phyloP scores from a whole-genome alignment of 371 early-diverging fungal species.

The Modicella reniformis region DNA sequence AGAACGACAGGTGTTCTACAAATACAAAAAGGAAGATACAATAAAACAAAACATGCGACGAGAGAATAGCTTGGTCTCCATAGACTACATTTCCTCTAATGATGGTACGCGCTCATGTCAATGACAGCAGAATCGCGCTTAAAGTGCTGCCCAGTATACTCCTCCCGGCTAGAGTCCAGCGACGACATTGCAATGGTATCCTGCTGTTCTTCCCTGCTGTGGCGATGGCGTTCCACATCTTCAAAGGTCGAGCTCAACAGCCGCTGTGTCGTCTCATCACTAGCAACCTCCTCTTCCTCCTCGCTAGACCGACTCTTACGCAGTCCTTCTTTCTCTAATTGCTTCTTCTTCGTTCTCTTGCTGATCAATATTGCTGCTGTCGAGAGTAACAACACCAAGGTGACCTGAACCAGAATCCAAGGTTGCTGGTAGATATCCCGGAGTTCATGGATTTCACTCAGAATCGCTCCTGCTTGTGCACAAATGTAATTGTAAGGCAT shows the following conservation, averaged over 20 bases:
- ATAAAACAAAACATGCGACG: background rate
- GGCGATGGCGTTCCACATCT: background rate
- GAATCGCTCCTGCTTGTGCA: conserved; percentile 54
- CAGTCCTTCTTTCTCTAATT: conserved; percentile 33
- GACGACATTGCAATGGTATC: conserved; percentile 30
- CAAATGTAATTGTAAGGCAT: conserved; percentile 57
- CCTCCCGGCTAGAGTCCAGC: conserved; percentile 5
- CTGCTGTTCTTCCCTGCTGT: conserved; percentile 2
- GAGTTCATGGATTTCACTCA: conserved; percentile 51
- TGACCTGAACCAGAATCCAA: conserved; percentile 48
- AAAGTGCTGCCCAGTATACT: background rate
- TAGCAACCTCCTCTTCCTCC: conserved; percentile 10
- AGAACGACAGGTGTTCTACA: too few species aligned
- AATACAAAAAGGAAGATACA: background rate
- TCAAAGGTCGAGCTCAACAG: conserved; percentile 21
- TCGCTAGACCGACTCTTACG: conserved; percentile 33
- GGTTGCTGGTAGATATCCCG: conserved; percentile 56
- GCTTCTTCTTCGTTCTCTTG: conserved; percentile 42
- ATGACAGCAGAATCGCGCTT: conserved; percentile 41
- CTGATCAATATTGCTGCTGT: conserved; percentile 29
- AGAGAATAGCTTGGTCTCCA: background rate
- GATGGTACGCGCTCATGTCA: conserved; percentile 37
- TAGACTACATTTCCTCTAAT: conserved; percentile 6
- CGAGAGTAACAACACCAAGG: conserved; percentile 45
- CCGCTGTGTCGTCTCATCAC: conserved; percentile 34